These are phyloP conservation scores for Leptodermis oblonga DNA, from an alignment of 257 asterid species.

Conservation along the genomic window DNA sequence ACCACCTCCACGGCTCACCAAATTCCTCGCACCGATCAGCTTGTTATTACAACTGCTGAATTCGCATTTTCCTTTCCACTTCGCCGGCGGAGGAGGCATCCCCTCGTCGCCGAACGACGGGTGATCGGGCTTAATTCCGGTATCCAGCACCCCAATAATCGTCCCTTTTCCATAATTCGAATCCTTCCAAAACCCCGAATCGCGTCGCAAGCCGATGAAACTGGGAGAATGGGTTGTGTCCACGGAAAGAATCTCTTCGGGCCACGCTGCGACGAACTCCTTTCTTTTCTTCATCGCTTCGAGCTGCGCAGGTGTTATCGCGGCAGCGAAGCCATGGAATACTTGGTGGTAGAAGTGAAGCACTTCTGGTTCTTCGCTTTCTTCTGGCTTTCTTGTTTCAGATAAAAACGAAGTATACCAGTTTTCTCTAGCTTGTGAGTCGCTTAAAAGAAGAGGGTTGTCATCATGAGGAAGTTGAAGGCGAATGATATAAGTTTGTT, in stretches of 20 bases:
- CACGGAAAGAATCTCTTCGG: background rate
- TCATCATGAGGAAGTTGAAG: background rate
- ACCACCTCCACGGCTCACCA: background rate
- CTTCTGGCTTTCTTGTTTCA: background rate
- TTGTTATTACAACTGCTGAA: conserved; percentile 41
- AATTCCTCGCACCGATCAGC: conserved; percentile 45
- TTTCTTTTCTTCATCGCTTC: background rate
- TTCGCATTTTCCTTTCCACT: conserved; percentile 51
- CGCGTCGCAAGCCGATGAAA: background rate
- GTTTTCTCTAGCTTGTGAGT: background rate
- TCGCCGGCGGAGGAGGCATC: conserved; percentile 45
- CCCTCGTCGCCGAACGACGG: conserved; percentile 46
- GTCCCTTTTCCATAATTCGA: conserved; percentile 46
- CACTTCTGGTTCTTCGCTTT: background rate
- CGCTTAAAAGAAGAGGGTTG: too few relatives aligned
- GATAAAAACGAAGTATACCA: background rate
- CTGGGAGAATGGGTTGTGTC: background rate
- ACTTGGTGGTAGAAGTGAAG: background rate
- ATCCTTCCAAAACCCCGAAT: background rate
- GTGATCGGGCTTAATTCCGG: conserved; percentile 36
- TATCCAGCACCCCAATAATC: conserved; percentile 43
- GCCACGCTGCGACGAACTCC: background rate
- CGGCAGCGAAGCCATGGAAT: background rate
- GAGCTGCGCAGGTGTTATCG: background rate
- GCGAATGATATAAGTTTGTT: background rate